Percentiles rank a stretch among this genome's conserved stretches.
Conservation (phyloP, 78 protist species). For the Mastigamoeba balamuthi region DNA sequence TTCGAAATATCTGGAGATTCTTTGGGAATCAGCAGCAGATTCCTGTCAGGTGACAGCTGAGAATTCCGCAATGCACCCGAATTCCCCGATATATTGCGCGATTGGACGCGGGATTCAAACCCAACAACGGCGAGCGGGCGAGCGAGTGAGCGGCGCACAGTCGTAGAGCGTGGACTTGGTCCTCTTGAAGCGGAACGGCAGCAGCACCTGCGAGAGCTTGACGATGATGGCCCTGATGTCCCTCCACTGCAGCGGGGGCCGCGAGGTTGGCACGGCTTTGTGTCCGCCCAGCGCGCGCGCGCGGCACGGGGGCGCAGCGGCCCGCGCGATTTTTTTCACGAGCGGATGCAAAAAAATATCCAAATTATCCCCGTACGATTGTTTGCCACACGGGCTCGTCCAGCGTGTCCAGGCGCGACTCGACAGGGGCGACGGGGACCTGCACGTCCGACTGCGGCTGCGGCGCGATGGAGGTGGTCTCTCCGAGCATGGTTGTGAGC, state of each 20-base stretch:
- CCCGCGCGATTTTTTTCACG: not conserved
- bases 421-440: too few species aligned
- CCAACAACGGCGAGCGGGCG: not conserved
- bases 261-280: too few species aligned
- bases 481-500: too few species aligned
- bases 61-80: conserved; percentile 91
- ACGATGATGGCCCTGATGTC: conserved; percentile 36
- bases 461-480: too few species aligned
- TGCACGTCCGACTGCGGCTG: too few species aligned
- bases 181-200: conserved; percentile 30
- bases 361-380: conserved; percentile 10
- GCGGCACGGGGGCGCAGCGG: not conserved
- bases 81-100: not conserved
- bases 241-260: conserved; percentile 38
- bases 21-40: conserved; percentile 37
- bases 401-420: conserved; percentile 48
- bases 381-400: conserved; percentile 70
- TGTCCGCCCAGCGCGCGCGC: not conserved
- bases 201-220: conserved; percentile 64
- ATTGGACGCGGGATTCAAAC: too few species aligned
- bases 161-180: not conserved
- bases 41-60: conserved; percentile 63
- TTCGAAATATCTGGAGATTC: not conserved
- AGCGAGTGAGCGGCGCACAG: not conserved
- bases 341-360: not conserved